Evolutionary conservation across 139 green algal species (phyloP).

Genomic region (Gonium pectorale): DNA sequence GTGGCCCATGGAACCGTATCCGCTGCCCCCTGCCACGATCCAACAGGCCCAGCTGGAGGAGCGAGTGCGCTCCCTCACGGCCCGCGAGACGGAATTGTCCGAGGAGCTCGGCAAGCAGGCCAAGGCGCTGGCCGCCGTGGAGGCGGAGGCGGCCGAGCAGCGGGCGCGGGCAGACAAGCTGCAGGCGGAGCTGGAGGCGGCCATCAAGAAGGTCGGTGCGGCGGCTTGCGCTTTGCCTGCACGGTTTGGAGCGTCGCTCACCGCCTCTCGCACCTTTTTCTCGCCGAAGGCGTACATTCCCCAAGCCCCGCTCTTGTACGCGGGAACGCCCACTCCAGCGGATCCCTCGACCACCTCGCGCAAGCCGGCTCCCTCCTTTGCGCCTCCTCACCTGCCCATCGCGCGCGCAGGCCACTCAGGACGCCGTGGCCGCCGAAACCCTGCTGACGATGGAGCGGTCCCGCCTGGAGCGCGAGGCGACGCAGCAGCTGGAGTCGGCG

Average conservation of each 20-base stretch:
- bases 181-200: constrained; percentile 30
- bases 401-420: too few relatives aligned
- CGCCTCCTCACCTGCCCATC: too few relatives aligned
- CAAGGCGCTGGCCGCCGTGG: background rate
- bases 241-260: too few relatives aligned
- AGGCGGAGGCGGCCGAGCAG: constrained; percentile 7
- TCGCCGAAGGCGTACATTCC: too few relatives aligned
- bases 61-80: background rate
- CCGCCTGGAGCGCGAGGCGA: background rate
- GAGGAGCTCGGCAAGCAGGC: background rate
- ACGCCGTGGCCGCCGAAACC: background rate
- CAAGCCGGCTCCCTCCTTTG: too few relatives aligned
- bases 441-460: background rate
- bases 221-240: too few relatives aligned
- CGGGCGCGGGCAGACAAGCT: background rate
- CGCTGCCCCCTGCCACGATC: background rate
- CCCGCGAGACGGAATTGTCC: constrained; percentile 20
- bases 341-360: too few relatives aligned
- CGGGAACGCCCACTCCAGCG: too few relatives aligned
- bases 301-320: too few relatives aligned
- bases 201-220: background rate
- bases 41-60: constrained; percentile 38
- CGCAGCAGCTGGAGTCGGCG: background rate
- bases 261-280: too few relatives aligned
- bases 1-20: background rate